Base-by-base conservation (phyloP, 2,329 filamentous ascomycete genomes). In the Cadophora sp. region DNA sequence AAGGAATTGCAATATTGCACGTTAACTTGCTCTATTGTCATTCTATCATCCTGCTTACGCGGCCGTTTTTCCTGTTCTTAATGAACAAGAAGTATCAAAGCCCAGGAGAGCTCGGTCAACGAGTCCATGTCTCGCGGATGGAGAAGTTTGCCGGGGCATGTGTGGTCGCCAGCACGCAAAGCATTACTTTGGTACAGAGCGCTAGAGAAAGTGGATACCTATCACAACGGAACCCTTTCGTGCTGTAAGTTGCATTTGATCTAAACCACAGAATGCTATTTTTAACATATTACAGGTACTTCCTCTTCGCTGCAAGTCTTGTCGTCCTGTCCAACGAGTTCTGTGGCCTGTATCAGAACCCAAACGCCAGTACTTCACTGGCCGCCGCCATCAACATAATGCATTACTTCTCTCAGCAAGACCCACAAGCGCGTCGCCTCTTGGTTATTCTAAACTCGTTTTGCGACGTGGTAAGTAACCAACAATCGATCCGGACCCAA, bases 11-110 rank as follows among this genome's bases (percentile, higher is more conserved):
- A 4, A 83, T 88, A n/a, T 77, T 91, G 6, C 88, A 91, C 70
- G 80, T 85, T 66, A 88, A 89, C 67, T 78, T 91, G 27, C 79
- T 90, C 43, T 86, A 89, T 66, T 85, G 83, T 64, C 87, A 91
- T 73, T 86, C 87, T 0, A 83, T 89, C 50, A 83, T 91, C 30
- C 80, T 91, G 0, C 81, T 91, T 1, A 89, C 86, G 1, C 81
- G 89, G 33, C 88, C 89, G 0, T 90, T 91, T 74, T 88, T 90
- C 66, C 78, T 90, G 16, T 85, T 84, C 66, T 80, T 88, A 14
- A 80, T 89, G 48, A 86, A 81, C 62, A 75, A 80, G 59, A 77
- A 78, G 3, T 80, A 81, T 68, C 64, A 70, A 67, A 74, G 80
- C 66, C 72, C 76, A 58, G 62, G 74, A 62, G 71, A 79, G 65